These are phyloP conservation scores for Scutellaria baicalensis DNA, from an alignment of 257 asterid genomes.

Conservation along the genomic window DNA sequence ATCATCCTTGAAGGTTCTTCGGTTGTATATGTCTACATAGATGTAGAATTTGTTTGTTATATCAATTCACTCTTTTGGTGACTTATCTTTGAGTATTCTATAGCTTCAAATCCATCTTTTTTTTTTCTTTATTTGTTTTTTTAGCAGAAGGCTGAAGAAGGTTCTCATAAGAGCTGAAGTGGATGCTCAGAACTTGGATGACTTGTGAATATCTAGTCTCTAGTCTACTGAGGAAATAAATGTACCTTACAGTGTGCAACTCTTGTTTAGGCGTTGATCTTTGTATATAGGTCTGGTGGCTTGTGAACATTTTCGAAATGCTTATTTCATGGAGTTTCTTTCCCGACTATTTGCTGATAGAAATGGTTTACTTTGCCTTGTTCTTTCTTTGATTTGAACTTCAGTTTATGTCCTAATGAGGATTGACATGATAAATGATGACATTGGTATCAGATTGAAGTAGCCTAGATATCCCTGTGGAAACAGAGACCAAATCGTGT, in stretches of 20 bases:
- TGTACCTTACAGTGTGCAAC: conserved; percentile 13
- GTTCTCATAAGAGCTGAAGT: conserved; percentile 20
- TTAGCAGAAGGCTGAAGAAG: conserved; percentile 27
- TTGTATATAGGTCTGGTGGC: not conserved
- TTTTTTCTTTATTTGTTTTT: not conserved
- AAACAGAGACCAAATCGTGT: not conserved
- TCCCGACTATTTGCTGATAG: not conserved
- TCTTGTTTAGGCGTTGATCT: conserved; percentile 7
- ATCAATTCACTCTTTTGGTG: not conserved
- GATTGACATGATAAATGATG: not conserved
- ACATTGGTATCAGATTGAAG: not conserved
- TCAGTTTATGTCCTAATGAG: not conserved
- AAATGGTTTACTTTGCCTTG: not conserved
- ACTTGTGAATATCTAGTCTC: not conserved
- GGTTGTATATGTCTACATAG: not conserved
- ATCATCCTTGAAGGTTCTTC: not conserved
- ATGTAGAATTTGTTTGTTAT: not conserved
- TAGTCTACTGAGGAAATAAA: conserved; percentile 13
- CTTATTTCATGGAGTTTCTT: not conserved
- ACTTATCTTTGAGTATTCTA: not conserved
- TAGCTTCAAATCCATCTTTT: not conserved
- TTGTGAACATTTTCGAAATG: not conserved
- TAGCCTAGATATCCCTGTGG: not conserved
- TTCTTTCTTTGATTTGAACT: not conserved
- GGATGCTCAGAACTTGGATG: conserved; percentile 6